Percentiles rank a stretch among this genome's conserved stretches.
Evolutionary conservation across 2,329 filamentous ascomycete species (phyloP).

Genomic region (Elsinoe necatrix): DNA sequence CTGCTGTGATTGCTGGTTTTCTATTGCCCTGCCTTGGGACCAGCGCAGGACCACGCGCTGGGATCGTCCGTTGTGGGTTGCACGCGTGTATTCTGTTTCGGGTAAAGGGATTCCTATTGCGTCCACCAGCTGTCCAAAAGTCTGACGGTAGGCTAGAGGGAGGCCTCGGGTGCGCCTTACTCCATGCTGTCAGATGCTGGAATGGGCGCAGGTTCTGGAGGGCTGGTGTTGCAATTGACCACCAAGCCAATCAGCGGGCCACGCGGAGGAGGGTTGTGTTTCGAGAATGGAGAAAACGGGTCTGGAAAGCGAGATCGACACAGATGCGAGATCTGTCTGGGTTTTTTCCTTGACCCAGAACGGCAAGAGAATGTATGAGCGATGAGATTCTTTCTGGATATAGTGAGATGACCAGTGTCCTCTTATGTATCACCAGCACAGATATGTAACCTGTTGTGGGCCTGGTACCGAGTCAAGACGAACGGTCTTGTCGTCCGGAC

Average conservation of each 20-base stretch:
- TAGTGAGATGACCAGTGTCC: neutral
- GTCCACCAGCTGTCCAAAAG: constrained; percentile 3
- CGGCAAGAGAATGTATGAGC: constrained; percentile 10
- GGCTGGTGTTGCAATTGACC: constrained; percentile 9
- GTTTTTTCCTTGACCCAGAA: neutral
- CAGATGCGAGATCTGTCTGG: constrained; percentile 4
- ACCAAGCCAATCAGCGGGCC: constrained; percentile 6
- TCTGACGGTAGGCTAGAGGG: neutral
- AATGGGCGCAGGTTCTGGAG: neutral
- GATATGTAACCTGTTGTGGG: neutral
- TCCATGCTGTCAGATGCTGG: neutral
- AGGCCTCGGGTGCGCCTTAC: neutral
- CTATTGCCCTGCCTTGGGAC: neutral
- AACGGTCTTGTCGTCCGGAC: constrained; percentile 16
- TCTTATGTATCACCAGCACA: constrained; percentile 13
- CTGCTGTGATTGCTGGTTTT: neutral
- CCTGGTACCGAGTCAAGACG: constrained; percentile 8
- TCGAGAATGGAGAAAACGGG: constrained; percentile 4
- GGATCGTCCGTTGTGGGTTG: constrained; percentile 1
- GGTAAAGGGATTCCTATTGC: constrained; percentile 11
- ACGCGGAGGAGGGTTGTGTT: constrained; percentile 5
- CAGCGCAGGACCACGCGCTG: constrained; percentile 1
- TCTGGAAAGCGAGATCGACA: constrained; percentile 12
- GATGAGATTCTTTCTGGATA: neutral
- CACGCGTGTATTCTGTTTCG: constrained; percentile 6